Conservation (phyloP, 176 grass and related monocot genomes). For the Echinochloa phyllopogon region DNA sequence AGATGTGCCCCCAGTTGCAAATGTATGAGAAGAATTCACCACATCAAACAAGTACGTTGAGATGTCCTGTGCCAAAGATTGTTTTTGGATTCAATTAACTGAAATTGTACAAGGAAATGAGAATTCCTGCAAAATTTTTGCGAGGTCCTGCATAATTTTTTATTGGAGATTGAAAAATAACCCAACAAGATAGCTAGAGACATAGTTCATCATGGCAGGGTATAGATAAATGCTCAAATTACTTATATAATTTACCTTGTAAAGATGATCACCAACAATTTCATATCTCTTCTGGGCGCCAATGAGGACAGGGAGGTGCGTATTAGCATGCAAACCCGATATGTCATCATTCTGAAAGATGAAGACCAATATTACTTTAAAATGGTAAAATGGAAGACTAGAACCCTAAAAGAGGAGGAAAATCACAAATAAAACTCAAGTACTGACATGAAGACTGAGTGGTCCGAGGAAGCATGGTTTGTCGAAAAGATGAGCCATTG, state of each 20-base stretch:
- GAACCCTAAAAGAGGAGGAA: neutral
- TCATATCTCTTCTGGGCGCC: constrained; percentile 87
- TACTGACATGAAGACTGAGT: constrained; percentile 78
- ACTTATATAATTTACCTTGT: constrained; percentile 65
- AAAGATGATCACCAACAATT: constrained; percentile 77
- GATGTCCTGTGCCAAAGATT: constrained; percentile 63
- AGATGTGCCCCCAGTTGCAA: constrained; percentile 87
- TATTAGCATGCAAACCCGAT: constrained; percentile 80
- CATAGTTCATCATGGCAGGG: neutral
- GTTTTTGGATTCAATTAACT: constrained; percentile 24
- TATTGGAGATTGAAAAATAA: neutral
- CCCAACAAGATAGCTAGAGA: neutral
- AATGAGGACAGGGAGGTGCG: constrained; percentile 75
- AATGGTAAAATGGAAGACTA: neutral
- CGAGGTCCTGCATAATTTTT: neutral
- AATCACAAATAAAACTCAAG: neutral
- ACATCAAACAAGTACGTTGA: constrained; percentile 73
- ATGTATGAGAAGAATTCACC: constrained; percentile 82
- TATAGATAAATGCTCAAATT: neutral
- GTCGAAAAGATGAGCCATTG: constrained; percentile 93
- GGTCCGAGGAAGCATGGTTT: constrained; percentile 93
- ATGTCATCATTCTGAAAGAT: constrained; percentile 77
- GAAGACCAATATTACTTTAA: neutral
- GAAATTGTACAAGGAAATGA: neutral
- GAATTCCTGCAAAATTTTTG: neutral